Evolutionary conservation across 108 stramenopile genomes (phyloP).

Genomic region (Nannochloropsis gaditana): DNA sequence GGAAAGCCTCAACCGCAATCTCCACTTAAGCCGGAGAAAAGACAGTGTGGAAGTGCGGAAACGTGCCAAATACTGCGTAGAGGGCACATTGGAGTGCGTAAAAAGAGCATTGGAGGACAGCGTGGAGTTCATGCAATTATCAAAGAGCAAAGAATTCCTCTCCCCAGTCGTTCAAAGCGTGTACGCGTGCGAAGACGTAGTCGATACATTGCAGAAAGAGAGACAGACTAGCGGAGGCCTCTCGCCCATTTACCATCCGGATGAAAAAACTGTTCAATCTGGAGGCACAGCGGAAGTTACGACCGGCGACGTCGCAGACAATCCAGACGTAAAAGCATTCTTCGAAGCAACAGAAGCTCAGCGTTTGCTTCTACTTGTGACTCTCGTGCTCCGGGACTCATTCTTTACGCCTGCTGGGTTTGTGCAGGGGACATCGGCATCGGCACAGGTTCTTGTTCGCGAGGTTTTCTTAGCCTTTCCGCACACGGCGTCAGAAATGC

Average conservation of each 20-base stretch:
- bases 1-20: neutral
- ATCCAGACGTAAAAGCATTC: neutral
- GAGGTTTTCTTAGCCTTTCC: neutral
- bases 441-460: neutral
- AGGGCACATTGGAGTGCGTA: neutral
- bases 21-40: neutral
- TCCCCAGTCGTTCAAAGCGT: neutral
- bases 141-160: neutral
- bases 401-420: neutral
- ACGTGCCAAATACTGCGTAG: neutral
- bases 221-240: too few species aligned
- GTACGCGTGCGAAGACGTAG: neutral
- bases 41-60: neutral
- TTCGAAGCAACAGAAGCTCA: conserved; percentile 6
- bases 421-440: neutral
- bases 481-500: neutral
- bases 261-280: too few species aligned
- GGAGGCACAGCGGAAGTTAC: too few species aligned
- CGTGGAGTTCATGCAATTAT: neutral
- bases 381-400: neutral
- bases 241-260: too few species aligned
- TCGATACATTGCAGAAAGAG: neutral
- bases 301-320: too few species aligned
- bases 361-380: neutral
- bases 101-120: neutral